Base-by-base conservation (phyloP, 441 rosid genomes). In the Brassica balearica region DNA sequence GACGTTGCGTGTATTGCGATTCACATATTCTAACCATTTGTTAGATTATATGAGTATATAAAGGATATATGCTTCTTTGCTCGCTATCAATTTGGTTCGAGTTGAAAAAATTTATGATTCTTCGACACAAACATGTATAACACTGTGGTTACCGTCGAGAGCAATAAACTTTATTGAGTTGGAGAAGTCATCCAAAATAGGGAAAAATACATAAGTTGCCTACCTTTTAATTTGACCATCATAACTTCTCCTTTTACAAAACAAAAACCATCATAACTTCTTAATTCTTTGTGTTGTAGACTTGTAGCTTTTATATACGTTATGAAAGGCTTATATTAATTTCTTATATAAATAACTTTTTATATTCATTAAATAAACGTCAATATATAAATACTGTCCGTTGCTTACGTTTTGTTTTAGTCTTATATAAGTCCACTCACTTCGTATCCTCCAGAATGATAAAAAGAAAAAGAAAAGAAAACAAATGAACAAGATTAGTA, bases 401-500 rank as follows among this genome's bases (percentile, higher is more conserved):
- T 58, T 34, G 7, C 58, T 66, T 67, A 38, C 19, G 65, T 74
- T 65, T 55, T 36, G 43, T 56, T 74, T 29, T 58, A 25, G 19
- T 65, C 17, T 56, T 56, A 67, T 62, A 23, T 56, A 56, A 74
- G 20, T 66, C 8, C 38, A 53, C 25, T 22, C 55, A n/a, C 61
- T 32, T 51, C 32, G 22, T 36, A 55, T 29, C 72, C 72, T 58
- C 55, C 46, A 11, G n/a, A 25, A 11, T 29, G 29, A 4, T 27
- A 27, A 56, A 48, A 4, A 48, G 3, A 17, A 53, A 2, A 71
- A 22, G 0, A 14, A 25, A 36, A 8, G 12, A 36, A 65, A 34
- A 36, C 4, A 59, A 59, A 75, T 75, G 79, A 68, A 59, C 63
- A 43, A 27, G 61, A 11, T 56, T 12, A 25, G 10, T 41, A 67